A percentile compares a stretch with the other conserved stretches of the same genome.
Conservation (phyloP, 257 asterid genomes). For the Nicotiana otophora region DNA sequence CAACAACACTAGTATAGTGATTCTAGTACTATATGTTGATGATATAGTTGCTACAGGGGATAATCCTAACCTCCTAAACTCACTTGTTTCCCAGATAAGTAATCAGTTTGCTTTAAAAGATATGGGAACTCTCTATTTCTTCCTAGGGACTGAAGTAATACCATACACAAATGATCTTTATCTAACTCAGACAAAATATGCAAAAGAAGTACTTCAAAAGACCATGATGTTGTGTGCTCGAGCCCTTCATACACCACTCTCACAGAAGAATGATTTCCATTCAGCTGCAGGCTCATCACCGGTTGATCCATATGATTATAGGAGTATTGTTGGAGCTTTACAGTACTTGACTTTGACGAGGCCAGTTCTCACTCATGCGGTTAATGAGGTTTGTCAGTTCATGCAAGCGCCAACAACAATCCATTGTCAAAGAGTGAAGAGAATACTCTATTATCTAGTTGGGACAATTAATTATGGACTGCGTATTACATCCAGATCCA, state of each 20-base stretch:
- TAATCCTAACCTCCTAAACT: neutral
- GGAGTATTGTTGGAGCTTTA: neutral
- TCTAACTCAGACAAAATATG: neutral
- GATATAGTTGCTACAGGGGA: neutral
- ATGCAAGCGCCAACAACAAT: neutral
- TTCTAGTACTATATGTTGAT: neutral
- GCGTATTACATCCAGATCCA: neutral
- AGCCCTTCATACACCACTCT: neutral
- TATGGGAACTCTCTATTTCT: neutral
- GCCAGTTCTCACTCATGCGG: neutral
- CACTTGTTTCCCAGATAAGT: neutral
- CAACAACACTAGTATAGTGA: neutral
- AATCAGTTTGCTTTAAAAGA: neutral
- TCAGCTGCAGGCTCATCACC: too few relatives aligned
- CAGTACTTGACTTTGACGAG: neutral
- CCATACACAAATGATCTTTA: neutral
- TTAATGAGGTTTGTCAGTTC: neutral
- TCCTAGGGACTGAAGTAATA: neutral
- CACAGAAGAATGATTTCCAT: neutral
- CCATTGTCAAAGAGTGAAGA: neutral
- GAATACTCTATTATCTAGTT: neutral
- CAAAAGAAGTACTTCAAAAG: neutral
- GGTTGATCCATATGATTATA: neutral
- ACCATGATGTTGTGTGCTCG: neutral
- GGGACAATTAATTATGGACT: neutral